Base-by-base conservation (phyloP, 805 yeast species). In the Saccharomycopsis olivae region DNA sequence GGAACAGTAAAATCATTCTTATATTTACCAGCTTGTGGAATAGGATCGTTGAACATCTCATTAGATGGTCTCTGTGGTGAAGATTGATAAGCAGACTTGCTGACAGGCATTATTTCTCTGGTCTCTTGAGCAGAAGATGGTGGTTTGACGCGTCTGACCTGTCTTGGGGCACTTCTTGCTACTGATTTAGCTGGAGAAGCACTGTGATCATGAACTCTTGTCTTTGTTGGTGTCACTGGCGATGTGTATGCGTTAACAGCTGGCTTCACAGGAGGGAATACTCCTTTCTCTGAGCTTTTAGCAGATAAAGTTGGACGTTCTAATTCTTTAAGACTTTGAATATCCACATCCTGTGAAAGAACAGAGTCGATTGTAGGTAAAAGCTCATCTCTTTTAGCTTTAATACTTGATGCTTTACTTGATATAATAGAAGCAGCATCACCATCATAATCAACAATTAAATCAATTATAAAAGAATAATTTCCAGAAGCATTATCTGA, bases 391-490 rank as follows among this genome's bases (percentile, higher is more conserved):
- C n/a, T 15, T 4, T 23, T 14, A 20, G 25, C 25, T 16, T 8
- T 25, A 11, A 16, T 11, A 10, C n/a, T 23, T 10, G 17, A 11
- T 13, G 10, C n/a, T 8, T 32, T 25, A 9, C 29, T 32, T 6
- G 38, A 33, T 5, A 42, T 25, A 13, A 43, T 36, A 17, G 39
- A 35, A 4, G 36, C 38, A 8, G 29, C 23, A 10, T 41, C 40
- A 15, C 28, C 41, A 15, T 44, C 46, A 27, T 45, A 45, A 36
- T 45, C 46, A 11, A 38, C 46, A 15, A 45, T 38, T 23, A 45
- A 41, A 18, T 45, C 48, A 18, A 45, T 29, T 21, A 45, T 41
- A 27, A 45, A 41, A 10, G 48, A 45, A 25, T 45, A 45, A 21
- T 46, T 38, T 9, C 31, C 45, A n/a, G 45, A 38, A 17, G 17